A percentile compares a stretch with the other conserved stretches of the same genome.
These are phyloP conservation scores for Hymenoscyphus fructigenus DNA, from an alignment of 2,329 filamentous ascomycete species.

Conservation along the genomic window DNA sequence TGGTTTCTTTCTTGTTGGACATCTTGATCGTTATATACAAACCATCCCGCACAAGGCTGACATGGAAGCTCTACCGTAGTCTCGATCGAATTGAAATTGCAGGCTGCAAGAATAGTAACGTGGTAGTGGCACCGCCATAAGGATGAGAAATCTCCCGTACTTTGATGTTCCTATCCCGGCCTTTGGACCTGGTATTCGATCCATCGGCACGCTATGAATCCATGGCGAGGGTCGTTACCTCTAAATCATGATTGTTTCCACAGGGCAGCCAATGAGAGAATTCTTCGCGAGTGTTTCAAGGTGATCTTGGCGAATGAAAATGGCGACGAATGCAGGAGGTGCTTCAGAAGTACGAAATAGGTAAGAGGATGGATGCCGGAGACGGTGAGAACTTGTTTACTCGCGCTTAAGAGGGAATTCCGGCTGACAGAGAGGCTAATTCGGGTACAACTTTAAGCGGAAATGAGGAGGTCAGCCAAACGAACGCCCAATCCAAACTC, in stretches of 20 bases:
- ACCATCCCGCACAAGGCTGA: background rate
- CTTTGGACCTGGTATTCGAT: background rate
- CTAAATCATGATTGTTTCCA: background rate
- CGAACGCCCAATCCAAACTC: background rate
- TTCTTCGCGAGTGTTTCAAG: background rate
- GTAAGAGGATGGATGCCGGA: background rate
- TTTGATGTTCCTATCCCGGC: background rate
- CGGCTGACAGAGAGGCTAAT: background rate
- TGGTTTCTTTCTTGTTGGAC: background rate
- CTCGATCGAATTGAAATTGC: background rate
- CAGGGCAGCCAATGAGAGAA: background rate
- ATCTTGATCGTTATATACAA: background rate
- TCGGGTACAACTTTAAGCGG: background rate
- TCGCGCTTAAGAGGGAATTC: background rate
- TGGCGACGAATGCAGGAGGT: background rate
- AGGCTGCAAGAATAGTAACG: slow-evolving; percentile 4
- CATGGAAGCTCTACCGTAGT: background rate
- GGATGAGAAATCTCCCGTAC: background rate
- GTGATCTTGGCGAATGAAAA: background rate
- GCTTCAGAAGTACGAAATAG: background rate
- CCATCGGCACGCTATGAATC: background rate
- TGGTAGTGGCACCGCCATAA: background rate
- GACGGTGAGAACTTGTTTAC: background rate
- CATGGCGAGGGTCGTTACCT: background rate
- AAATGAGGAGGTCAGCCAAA: slow-evolving; percentile 1